Percentiles rank a stretch among this genome's conserved stretches.
Conservation (phyloP, 2,329 filamentous ascomycete genomes). For the Pezicula radicicola region DNA sequence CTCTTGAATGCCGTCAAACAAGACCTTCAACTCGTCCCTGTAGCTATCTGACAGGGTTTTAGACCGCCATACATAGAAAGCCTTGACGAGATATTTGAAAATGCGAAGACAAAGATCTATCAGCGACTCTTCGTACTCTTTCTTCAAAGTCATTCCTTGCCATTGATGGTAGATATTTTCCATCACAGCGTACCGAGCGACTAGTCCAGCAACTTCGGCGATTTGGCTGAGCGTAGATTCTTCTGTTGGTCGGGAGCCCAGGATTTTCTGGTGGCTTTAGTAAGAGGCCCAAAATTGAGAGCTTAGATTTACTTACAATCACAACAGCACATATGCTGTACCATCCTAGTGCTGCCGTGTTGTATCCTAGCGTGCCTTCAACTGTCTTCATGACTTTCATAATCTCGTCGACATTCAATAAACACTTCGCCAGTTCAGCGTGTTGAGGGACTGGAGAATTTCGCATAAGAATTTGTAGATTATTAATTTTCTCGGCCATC, state of each 20-base stretch:
- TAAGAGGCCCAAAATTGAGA: background rate
- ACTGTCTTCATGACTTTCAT: background rate
- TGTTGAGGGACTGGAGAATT: background rate
- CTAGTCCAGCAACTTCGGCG: constrained; percentile 10
- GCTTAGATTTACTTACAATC: background rate
- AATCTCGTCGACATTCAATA: no score
- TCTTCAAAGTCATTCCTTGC: constrained; percentile 7
- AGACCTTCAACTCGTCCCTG: background rate
- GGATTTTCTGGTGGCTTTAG: no score
- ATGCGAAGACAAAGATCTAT: constrained; percentile 8
- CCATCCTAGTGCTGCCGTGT: background rate
- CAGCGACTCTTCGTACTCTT: constrained; percentile 8
- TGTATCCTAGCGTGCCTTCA: background rate
- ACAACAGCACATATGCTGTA: background rate
- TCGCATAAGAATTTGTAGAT: background rate
- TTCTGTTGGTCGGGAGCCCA: no score
- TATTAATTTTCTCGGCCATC: background rate
- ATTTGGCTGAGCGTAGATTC: background rate
- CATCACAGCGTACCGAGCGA: constrained; percentile 19
- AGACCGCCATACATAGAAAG: background rate
- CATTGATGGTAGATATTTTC: constrained; percentile 16
- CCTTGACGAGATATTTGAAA: constrained; percentile 6
- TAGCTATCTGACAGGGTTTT: background rate
- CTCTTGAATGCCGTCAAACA: background rate
- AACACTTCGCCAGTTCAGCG: background rate